These are phyloP conservation scores for Rhododendron molle DNA, from an alignment of 148 eudicot species.

Conservation along the genomic window DNA sequence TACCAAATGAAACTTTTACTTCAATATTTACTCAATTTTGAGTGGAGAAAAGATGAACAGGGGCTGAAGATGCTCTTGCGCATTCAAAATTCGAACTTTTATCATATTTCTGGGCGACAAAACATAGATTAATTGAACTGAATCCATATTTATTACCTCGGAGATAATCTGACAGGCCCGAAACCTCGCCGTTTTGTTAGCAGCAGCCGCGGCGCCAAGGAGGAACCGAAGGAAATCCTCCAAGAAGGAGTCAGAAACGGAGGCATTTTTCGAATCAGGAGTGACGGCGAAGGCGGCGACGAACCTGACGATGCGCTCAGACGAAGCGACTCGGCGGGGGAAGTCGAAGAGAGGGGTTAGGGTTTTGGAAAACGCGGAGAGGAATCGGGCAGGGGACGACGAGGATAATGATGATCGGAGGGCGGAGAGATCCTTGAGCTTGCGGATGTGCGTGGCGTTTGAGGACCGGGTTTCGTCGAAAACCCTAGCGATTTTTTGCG, in stretches of 20 bases:
- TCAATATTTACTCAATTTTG: too few species aligned
- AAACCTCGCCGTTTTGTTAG: slow-evolving; percentile 5
- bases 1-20: too few species aligned
- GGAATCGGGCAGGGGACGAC: slow-evolving; percentile 28
- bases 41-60: not conserved
- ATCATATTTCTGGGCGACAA: not conserved
- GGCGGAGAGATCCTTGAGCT: slow-evolving; percentile 69
- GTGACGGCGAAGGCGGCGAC: slow-evolving; percentile 48
- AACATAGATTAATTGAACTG: not conserved
- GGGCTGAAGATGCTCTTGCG: not conserved
- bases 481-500: slow-evolving; percentile 41
- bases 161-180: slow-evolving; percentile 20
- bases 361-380: slow-evolving; percentile 52
- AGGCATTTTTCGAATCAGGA: slow-evolving; percentile 15
- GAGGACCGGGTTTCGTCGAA: slow-evolving; percentile 58
- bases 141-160: slow-evolving; percentile 1
- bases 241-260: not conserved
- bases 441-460: slow-evolving; percentile 72
- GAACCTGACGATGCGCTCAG: slow-evolving; percentile 67
- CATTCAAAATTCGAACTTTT: not conserved
- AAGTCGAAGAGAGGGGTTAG: slow-evolving; percentile 55
- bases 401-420: slow-evolving; percentile 51
- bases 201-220: slow-evolving; percentile 1
- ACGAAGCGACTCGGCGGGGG: slow-evolving; percentile 58
- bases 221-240: slow-evolving; percentile 14